Evolutionary conservation across 2,329 filamentous ascomycete genomes (phyloP).

Genomic region (Cordyceps militaris): DNA sequence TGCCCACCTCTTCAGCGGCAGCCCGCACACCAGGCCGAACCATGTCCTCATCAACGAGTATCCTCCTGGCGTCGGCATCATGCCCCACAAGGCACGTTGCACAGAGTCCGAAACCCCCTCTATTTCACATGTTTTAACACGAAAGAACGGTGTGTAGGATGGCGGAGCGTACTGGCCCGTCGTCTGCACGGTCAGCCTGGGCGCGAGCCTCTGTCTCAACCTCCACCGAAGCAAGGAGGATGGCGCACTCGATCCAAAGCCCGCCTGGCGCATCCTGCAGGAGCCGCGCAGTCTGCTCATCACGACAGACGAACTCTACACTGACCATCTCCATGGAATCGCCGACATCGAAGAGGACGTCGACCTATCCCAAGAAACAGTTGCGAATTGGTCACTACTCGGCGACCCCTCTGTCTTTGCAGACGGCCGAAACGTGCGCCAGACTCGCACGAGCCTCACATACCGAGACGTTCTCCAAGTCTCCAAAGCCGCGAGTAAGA

Average conservation of each 20-base stretch:
- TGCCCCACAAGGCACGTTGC: constrained; percentile 66
- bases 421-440: constrained; percentile 49
- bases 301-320: constrained; percentile 62
- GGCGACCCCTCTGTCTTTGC: constrained; percentile 39
- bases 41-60: constrained; percentile 96
- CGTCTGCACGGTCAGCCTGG: constrained; percentile 85
- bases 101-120: not conserved
- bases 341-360: constrained; percentile 59
- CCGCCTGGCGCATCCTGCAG: constrained; percentile 60
- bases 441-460: constrained; percentile 64
- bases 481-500: constrained; percentile 61
- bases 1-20: constrained; percentile 46
- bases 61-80: constrained; percentile 80
- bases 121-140: constrained; percentile 1
- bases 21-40: constrained; percentile 73
- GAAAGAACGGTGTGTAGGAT: constrained; percentile 41
- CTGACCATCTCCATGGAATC: constrained; percentile 68
- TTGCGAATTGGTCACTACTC: constrained; percentile 68
- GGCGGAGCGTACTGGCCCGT: constrained; percentile 79
- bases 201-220: constrained; percentile 69
- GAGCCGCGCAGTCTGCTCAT: constrained; percentile 76
- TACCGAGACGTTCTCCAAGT: constrained; percentile 83
- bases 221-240: constrained; percentile 59
- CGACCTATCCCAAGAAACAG: constrained; percentile 50
- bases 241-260: constrained; percentile 46